Conservation (phyloP, 2,329 filamentous ascomycete species). For the Ploettnerulaceae sp. region DNA sequence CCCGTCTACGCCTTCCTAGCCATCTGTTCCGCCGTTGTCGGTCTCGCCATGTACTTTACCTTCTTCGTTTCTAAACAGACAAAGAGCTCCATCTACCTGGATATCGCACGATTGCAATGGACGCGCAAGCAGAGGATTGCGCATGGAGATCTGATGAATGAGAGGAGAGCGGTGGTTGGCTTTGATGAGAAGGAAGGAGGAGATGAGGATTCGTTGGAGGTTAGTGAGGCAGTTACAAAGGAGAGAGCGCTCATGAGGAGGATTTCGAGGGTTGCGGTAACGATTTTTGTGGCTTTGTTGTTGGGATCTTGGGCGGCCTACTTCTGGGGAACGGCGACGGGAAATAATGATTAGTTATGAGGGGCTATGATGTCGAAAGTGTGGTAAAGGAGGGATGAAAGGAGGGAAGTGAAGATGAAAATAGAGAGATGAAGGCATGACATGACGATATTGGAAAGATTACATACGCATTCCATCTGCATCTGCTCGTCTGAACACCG, state of each 20-base stretch:
- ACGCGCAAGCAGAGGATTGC: slow-evolving; percentile 48
- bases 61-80: slow-evolving; percentile 32
- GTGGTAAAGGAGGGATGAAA: no score
- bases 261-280: slow-evolving; percentile 37
- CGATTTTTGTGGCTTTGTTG: slow-evolving; percentile 41
- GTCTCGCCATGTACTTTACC: slow-evolving; percentile 37
- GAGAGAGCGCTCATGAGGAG: slow-evolving; percentile 41
- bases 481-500: no score
- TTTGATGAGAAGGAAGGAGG: slow-evolving; percentile 31
- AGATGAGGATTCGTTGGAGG: slow-evolving; percentile 23
- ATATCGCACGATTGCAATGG: slow-evolving; percentile 52
- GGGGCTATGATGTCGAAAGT: background rate
- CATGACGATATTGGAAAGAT: no score
- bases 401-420: no score
- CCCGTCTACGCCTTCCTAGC: slow-evolving; percentile 53
- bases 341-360: slow-evolving; percentile 37
- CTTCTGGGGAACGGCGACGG: slow-evolving; percentile 56
- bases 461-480: no score
- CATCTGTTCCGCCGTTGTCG: slow-evolving; percentile 44
- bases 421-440: no score
- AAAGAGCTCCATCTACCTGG: slow-evolving; percentile 25
- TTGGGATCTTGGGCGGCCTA: slow-evolving; percentile 51
- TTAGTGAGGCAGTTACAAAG: slow-evolving; percentile 37
- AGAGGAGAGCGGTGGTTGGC: slow-evolving; percentile 40
- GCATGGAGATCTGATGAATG: slow-evolving; percentile 41